Conservation (phyloP, 352 stramenopile species). For the Phytophthora ramorum region DNA sequence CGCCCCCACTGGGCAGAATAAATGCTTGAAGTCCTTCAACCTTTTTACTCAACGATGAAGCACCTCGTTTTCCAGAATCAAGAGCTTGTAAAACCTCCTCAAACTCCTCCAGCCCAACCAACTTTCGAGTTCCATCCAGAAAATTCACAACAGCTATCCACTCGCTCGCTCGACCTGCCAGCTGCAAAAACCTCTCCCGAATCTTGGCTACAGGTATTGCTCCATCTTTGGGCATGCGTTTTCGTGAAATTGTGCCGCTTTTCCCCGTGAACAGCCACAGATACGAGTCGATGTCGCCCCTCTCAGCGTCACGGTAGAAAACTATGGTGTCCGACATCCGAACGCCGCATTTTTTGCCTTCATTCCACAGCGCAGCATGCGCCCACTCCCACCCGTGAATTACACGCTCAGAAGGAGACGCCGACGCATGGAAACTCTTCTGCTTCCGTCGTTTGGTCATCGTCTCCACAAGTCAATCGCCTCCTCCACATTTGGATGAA, state of each 20-base stretch:
- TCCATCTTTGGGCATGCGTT: conserved; percentile 38
- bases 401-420: background rate
- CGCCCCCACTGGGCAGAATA: conserved; percentile 18
- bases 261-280: conserved; percentile 65
- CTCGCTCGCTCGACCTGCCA: conserved; percentile 32
- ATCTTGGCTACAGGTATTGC: conserved; percentile 39
- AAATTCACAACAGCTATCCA: conserved; percentile 27
- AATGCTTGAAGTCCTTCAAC: conserved; percentile 33
- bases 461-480: conserved; percentile 7
- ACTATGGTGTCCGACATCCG: conserved; percentile 54
- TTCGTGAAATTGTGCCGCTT: conserved; percentile 50
- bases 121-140: conserved; percentile 29
- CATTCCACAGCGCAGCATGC: conserved; percentile 32
- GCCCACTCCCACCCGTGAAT: conserved; percentile 51
- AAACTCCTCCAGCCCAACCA: conserved; percentile 28
- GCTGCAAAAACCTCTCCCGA: conserved; percentile 52
- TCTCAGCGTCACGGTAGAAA: conserved; percentile 20
- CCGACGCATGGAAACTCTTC: background rate
- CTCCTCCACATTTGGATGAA: conserved; percentile 24
- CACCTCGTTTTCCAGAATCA: conserved; percentile 4
- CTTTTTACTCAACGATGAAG: conserved; percentile 10
- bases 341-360: conserved; percentile 39
- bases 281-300: conserved; percentile 12
- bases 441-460: conserved; percentile 41
- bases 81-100: conserved; percentile 30